phyloP scores from a whole-genome alignment of 148 eudicot species.

The Persicaria maculosa region DNA sequence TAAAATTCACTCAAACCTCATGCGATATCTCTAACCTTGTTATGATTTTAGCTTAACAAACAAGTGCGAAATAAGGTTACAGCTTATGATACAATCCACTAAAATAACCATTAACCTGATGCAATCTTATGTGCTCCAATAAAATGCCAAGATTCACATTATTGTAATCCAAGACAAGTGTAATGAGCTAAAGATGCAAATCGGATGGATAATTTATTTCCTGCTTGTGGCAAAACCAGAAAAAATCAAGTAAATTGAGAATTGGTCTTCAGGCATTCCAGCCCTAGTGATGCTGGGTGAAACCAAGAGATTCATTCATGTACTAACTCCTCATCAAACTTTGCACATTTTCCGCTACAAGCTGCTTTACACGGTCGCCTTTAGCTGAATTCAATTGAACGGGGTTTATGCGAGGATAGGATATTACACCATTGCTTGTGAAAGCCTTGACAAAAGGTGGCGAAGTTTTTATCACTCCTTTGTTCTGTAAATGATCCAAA shows the following conservation, averaged over 20 bases:
- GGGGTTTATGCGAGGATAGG: not conserved
- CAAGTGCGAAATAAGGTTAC: no score
- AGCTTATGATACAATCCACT: no score
- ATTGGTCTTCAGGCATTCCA: not conserved
- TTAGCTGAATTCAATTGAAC: not conserved
- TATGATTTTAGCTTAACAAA: no score
- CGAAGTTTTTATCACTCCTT: not conserved
- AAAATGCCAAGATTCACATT: not conserved
- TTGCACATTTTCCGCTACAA: not conserved
- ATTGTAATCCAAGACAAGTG: not conserved
- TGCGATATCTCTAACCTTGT: no score
- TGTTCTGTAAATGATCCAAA: not conserved
- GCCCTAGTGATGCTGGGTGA: not conserved
- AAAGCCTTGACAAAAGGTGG: not conserved
- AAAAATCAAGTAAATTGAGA: not conserved
- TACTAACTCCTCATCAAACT: not conserved
- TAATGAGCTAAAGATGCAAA: not conserved
- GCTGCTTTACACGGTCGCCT: not conserved
- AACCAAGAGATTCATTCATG: not conserved
- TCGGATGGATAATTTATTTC: not conserved
- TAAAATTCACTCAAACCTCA: no score
- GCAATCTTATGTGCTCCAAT: not conserved
- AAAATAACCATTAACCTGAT: not conserved
- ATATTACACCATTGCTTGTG: constrained; percentile 1
- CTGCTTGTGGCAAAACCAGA: not conserved